Evolutionary conservation across 768 basidiomycete genomes (phyloP).

Genomic region (Paxillus ammoniavirescens): DNA sequence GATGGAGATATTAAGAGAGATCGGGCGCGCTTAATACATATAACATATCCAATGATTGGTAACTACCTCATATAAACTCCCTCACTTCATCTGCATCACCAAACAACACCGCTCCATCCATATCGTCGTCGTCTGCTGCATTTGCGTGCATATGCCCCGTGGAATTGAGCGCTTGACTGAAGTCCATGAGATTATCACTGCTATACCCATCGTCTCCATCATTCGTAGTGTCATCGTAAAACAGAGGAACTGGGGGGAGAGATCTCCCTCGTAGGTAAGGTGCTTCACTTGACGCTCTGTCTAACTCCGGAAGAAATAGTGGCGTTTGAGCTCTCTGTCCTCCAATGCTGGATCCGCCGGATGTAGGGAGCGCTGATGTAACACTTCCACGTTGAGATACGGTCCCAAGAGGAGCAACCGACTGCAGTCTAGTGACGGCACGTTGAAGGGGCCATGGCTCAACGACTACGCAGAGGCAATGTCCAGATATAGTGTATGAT

Average conservation of each 20-base stretch:
- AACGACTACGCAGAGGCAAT: constrained; percentile 78
- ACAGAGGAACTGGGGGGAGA: constrained; percentile 43
- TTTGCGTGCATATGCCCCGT: constrained; percentile 56
- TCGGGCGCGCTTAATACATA: constrained; percentile 59
- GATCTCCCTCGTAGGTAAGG: constrained; percentile 26
- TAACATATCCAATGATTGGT: constrained; percentile 10
- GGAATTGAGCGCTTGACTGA: constrained; percentile 69
- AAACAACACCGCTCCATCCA: constrained; percentile 70
- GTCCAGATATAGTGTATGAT: constrained; percentile 68
- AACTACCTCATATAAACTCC: constrained; percentile 44
- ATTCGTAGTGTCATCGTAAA: constrained; percentile 35
- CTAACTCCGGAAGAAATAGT: constrained; percentile 70
- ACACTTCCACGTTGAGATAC: constrained; percentile 21
- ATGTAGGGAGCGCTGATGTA: constrained; percentile 26
- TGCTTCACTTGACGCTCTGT: constrained; percentile 40
- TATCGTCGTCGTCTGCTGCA: constrained; percentile 68
- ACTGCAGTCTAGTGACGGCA: constrained; percentile 30
- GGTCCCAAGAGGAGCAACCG: constrained; percentile 31
- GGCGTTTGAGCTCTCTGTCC: constrained; percentile 54
- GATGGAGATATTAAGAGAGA: constrained; percentile 72
- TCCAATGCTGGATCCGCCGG: constrained; percentile 10
- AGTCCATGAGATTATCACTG: constrained; percentile 62
- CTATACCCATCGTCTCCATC: constrained; percentile 34
- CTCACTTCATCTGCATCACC: constrained; percentile 80
- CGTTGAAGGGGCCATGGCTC: constrained; percentile 73